Evolutionary conservation across 306 rosid genomes (phyloP).

Genomic region (Quercus robur): DNA sequence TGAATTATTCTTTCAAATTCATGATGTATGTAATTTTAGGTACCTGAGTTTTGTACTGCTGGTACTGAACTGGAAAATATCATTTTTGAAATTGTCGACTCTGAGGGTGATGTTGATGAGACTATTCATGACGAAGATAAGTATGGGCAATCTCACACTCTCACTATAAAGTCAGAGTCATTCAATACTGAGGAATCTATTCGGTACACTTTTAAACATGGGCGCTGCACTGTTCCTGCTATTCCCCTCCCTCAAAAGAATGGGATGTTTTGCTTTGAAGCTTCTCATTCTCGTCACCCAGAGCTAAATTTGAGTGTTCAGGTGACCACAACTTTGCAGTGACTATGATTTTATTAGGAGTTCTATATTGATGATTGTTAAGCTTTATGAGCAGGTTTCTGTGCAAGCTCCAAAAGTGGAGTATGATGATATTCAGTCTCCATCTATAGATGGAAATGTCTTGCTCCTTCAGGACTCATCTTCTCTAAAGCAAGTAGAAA

Average conservation of each 20-base stretch:
- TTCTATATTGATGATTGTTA: constrained; percentile 7
- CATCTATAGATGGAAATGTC: background rate
- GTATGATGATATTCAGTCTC: constrained; percentile 9
- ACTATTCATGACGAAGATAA: constrained; percentile 40
- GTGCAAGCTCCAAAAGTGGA: constrained; percentile 1
- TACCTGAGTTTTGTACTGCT: constrained; percentile 37
- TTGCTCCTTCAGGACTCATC: constrained; percentile 9
- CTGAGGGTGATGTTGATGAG: constrained; percentile 35
- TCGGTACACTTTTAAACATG: constrained; percentile 45
- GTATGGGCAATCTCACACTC: constrained; percentile 40
- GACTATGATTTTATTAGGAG: background rate
- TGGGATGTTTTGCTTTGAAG: constrained; percentile 39
- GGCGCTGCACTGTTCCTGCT: constrained; percentile 36
- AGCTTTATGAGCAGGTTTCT: constrained; percentile 32
- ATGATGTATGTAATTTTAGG: constrained; percentile 25
- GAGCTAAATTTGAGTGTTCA: constrained; percentile 30
- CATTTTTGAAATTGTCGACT: constrained; percentile 46
- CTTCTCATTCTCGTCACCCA: constrained; percentile 39
- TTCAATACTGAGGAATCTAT: constrained; percentile 22
- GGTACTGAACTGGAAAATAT: constrained; percentile 40
- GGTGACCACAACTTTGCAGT: constrained; percentile 23
- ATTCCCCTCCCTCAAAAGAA: constrained; percentile 32
- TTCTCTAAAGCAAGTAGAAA: constrained; percentile 9
- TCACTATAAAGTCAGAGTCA: constrained; percentile 36
- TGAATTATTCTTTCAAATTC: background rate